Percentiles rank a stretch among this genome's conserved stretches.
Evolutionary conservation across 306 rosid genomes (phyloP).

Genomic region (Vigna radiata): DNA sequence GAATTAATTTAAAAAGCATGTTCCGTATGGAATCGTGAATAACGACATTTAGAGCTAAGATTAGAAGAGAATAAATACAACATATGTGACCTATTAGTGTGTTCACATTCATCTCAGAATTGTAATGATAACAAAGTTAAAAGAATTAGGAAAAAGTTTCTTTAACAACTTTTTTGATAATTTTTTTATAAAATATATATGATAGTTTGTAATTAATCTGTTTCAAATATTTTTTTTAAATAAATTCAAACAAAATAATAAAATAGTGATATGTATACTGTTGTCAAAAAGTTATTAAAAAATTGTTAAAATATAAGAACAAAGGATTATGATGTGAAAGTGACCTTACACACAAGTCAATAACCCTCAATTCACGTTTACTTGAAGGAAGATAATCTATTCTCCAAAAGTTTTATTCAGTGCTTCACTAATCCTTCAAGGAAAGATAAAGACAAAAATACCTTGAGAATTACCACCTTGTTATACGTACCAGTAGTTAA

Average conservation of each 20-base stretch:
- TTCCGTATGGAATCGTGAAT: slow-evolving; percentile 7
- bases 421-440: slow-evolving; percentile 33
- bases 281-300: too few relatives aligned
- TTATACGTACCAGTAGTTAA: too few relatives aligned
- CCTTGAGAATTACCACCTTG: slow-evolving; percentile 16
- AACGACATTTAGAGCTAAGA: background rate
- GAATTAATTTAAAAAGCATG: background rate
- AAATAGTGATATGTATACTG: too few relatives aligned
- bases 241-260: too few relatives aligned
- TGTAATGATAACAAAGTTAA: slow-evolving; percentile 19
- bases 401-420: slow-evolving; percentile 32
- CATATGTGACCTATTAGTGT: background rate
- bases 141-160: too few relatives aligned
- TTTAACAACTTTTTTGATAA: too few relatives aligned
- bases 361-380: slow-evolving; percentile 26
- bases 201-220: too few relatives aligned
- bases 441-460: background rate
- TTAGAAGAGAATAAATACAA: slow-evolving; percentile 22
- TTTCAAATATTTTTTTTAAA: too few relatives aligned
- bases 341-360: slow-evolving; percentile 28
- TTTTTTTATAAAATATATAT: too few relatives aligned
- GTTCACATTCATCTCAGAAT: slow-evolving; percentile 12
- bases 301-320: too few relatives aligned
- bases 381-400: slow-evolving; percentile 31
- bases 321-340: slow-evolving; percentile 17